Base-by-base conservation (phyloP, 2,329 filamentous ascomycete species). In the Conoideocrella luteorostrata region DNA sequence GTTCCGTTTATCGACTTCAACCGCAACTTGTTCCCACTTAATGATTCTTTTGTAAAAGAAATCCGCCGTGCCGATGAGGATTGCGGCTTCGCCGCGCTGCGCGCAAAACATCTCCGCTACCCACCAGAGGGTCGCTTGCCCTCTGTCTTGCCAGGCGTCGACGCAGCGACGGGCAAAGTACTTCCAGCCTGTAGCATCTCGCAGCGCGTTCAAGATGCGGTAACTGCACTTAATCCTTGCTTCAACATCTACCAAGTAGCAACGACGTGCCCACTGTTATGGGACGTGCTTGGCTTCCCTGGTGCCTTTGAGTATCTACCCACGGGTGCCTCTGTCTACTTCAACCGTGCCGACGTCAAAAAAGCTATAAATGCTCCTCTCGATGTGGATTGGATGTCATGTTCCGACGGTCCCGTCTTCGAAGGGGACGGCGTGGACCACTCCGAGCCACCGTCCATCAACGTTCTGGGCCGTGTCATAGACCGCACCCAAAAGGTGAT, bases 241-340 rank as follows among this genome's bases (percentile, higher is more conserved):
- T 90, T 82, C 63, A 76, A 88, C 57, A 65, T 84, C 22, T 89
- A 88, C 65, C 75, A 83, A 37, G 72, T 89, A 12, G 76, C 77
- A 7, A 79, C 76, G 3, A 85, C 80, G 9, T 90, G 85, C 57
- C 85, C 86, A 2, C 53, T 84, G 7, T 69, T 80, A 7, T 88
- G 78, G 76, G 83, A 88, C 51, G 66, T 87, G 0, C 71, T 89
- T 4, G 83, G 82, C 29, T 84, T 84, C 66, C 84, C 84, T 0
- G 80, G 81, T 12, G 75, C 72, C 1, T 57, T 62, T 15, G 88
- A 87, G 59, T 56, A 77, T 0, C 81, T 84, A 0, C 68, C 65
- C 0, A 82, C 82, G 5, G 72, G 78, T 9, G 49, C 51, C 0
- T 60, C 62, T 0, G 66, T 88, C 46, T 83, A 86, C 68, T 86